Evolutionary conservation across 2,329 filamentous ascomycete species (phyloP).

Genomic region (Byssoonygena ceratinophila): DNA sequence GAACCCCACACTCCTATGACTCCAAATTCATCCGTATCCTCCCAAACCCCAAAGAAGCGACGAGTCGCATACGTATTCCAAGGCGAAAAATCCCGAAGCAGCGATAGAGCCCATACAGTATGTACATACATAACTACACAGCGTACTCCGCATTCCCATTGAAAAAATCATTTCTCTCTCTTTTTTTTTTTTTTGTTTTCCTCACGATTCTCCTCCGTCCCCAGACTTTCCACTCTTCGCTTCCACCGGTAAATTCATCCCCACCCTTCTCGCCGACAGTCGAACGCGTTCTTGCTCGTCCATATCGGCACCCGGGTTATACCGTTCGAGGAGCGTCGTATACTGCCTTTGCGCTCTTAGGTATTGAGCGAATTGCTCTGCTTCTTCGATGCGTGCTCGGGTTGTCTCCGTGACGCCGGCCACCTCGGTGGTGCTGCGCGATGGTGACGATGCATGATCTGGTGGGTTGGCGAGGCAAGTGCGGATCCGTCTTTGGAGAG

Average conservation of each 20-base stretch:
- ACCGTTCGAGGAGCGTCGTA: conserved; percentile 69
- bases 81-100: too few species aligned
- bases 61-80: too few species aligned
- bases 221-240: conserved; percentile 25
- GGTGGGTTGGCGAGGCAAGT: conserved; percentile 42
- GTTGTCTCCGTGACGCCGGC: conserved; percentile 22
- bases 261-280: conserved; percentile 74
- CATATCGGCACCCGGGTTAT: conserved; percentile 88
- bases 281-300: conserved; percentile 71
- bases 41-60: too few species aligned
- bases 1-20: too few species aligned
- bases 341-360: conserved; percentile 78
- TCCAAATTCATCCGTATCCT: too few species aligned
- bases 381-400: conserved; percentile 41
- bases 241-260: conserved; percentile 74
- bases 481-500: conserved; percentile 60
- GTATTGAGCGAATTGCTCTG: conserved; percentile 72
- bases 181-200: neutral
- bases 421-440: neutral
- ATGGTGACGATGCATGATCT: conserved; percentile 16
- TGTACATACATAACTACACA: too few species aligned
- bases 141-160: too few species aligned
- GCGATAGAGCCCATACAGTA: too few species aligned
- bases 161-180: too few species aligned
- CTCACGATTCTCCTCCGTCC: neutral